Evolutionary conservation across 1,139 yeast species (phyloP).

Genomic region (Pichia terricola): DNA sequence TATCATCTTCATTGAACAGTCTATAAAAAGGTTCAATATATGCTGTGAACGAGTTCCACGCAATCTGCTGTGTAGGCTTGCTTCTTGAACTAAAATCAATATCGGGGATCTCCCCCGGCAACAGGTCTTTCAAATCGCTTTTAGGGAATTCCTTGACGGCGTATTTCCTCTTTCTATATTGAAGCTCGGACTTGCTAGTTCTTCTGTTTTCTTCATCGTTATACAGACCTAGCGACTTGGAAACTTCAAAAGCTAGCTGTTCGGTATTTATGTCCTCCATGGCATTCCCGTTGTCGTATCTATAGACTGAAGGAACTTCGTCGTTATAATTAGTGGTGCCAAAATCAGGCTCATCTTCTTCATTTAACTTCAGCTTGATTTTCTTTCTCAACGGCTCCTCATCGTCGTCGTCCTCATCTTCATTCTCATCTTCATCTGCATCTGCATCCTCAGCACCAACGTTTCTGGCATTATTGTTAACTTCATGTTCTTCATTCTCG

Average conservation of each 20-base stretch:
- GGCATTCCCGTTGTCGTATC: constrained; percentile 8
- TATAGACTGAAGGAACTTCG: constrained; percentile 19
- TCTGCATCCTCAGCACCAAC: background rate
- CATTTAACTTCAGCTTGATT: constrained; percentile 7
- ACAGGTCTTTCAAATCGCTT: constrained; percentile 57
- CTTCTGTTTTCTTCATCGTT: constrained; percentile 26
- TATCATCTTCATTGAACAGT: constrained; percentile 68
- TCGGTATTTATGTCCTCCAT: constrained; percentile 14
- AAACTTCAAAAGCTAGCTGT: constrained; percentile 13
- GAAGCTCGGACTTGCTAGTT: constrained; percentile 25
- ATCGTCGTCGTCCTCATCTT: constrained; percentile 10
- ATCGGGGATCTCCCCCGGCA: constrained; percentile 87
- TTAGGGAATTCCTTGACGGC: constrained; percentile 89
- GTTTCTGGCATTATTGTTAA: background rate
- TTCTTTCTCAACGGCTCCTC: constrained; percentile 13
- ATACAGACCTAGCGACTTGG: constrained; percentile 15
- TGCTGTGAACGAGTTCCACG: constrained; percentile 77
- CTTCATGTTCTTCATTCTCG: background rate
- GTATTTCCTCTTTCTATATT: constrained; percentile 62
- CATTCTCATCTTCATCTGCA: background rate
- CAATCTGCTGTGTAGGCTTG: constrained; percentile 88
- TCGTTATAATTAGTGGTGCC: constrained; percentile 3
- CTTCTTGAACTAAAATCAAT: constrained; percentile 67
- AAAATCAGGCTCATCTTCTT: constrained; percentile 13
- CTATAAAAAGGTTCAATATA: constrained; percentile 82